These are phyloP conservation scores for Carex littledalei DNA, from an alignment of 176 grass and related monocot species.

Conservation along the genomic window DNA sequence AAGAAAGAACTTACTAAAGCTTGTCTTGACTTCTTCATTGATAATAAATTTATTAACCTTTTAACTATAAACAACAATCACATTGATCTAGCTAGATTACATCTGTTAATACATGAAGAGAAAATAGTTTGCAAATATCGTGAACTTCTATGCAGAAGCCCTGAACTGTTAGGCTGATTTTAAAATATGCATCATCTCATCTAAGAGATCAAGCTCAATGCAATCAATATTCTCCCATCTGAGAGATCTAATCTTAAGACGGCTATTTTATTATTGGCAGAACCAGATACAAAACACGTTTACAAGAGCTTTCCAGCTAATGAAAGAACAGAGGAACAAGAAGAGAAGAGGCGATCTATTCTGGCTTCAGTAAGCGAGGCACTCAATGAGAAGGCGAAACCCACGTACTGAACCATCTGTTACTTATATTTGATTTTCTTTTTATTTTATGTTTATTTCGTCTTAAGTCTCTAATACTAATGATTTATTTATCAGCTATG, in stretches of 20 bases:
- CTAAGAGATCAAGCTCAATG: neutral
- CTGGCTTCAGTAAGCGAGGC: slow-evolving; percentile 66
- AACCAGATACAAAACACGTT: slow-evolving; percentile 44
- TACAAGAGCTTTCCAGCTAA: slow-evolving; percentile 88
- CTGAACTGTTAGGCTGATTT: neutral
- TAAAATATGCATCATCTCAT: neutral
- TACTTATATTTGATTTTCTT: slow-evolving; percentile 17
- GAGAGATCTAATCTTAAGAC: slow-evolving; percentile 10
- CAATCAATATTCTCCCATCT: neutral
- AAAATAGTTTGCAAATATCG: neutral
- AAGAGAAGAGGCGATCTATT: slow-evolving; percentile 82
- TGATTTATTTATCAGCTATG: slow-evolving; percentile 42
- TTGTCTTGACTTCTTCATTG: neutral
- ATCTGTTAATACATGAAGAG: neutral
- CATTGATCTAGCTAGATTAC: neutral
- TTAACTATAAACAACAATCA: neutral
- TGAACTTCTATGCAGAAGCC: neutral
- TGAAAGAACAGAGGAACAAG: slow-evolving; percentile 91
- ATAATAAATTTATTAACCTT: neutral
- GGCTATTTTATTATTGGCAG: slow-evolving; percentile 34
- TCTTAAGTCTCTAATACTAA: slow-evolving; percentile 3
- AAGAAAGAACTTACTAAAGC: neutral
- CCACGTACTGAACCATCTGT: slow-evolving; percentile 41
- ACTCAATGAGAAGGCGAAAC: slow-evolving; percentile 44
- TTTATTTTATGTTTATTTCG: slow-evolving; percentile 10